phyloP scores from a whole-genome alignment of 805 yeast genomes.

The Tetrapisispora fleetii region DNA sequence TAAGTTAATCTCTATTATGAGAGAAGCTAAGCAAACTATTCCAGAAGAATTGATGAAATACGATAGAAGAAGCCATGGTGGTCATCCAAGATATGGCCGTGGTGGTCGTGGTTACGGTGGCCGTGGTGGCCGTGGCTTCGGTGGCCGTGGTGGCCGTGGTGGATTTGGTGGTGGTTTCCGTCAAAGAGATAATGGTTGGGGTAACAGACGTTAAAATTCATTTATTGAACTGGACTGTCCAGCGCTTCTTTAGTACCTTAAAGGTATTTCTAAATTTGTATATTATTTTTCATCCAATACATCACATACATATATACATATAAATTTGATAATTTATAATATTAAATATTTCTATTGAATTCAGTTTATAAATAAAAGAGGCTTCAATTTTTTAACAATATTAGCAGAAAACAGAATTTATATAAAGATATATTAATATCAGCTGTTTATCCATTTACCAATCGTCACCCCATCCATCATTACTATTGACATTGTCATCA shows the following conservation, averaged over 20 bases:
- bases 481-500: slow-evolving; percentile 3
- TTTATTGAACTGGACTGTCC: background rate
- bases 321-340: too few relatives aligned
- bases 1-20: slow-evolving; percentile 78
- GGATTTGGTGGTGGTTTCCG: slow-evolving; percentile 22
- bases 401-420: too few relatives aligned
- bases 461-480: slow-evolving; percentile 10
- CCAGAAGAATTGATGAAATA: slow-evolving; percentile 71
- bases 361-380: too few relatives aligned
- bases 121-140: slow-evolving; percentile 40
- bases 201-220: slow-evolving; percentile 12
- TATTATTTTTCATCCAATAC: too few relatives aligned
- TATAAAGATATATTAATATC: too few relatives aligned
- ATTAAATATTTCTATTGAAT: too few relatives aligned
- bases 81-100: slow-evolving; percentile 49
- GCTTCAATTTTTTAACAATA: too few relatives aligned
- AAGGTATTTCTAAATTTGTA: background rate
- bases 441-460: slow-evolving; percentile 2
- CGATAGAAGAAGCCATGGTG: slow-evolving; percentile 60
- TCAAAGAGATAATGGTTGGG: slow-evolving; percentile 31
- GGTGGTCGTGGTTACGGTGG: slow-evolving; percentile 44
- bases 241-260: background rate
- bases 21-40: slow-evolving; percentile 89
- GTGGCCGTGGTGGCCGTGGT: slow-evolving; percentile 33
- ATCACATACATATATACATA: too few relatives aligned